Evolutionary conservation across 2,329 filamentous ascomycete species (phyloP), one percentile per base, ranked within the genome.

Genomic region (Diplodia corticola): DNA sequence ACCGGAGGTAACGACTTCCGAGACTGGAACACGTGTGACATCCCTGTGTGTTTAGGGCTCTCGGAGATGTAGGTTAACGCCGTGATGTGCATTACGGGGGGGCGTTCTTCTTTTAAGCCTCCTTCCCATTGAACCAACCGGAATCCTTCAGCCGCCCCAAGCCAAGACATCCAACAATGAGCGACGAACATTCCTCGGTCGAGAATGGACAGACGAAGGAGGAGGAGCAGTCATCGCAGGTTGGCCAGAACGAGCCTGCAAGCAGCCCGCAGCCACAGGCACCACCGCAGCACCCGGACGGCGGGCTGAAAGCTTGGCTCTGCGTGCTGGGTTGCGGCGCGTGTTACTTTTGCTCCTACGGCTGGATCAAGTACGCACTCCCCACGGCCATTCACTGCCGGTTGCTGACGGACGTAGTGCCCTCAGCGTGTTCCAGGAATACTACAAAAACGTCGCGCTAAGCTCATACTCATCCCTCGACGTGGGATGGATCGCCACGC

Each of bases 401-500:
- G 4, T 24, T 49, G 6, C 46, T 49, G n/a, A 49, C 46, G 12
- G 3, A 26, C 46, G 20, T 60, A 81, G 80, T 66, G 76, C 75
- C 64, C 74, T 81, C 17, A 80, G 79, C 51, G 75, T 82, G 4
- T 83, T 81, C 65, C 79, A 83, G 63, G 75, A 74, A 26, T 83
- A 83, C 71, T 83, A 83, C 68, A 71, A 79, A 35, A 71, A 68
- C 0, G 73, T 82, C 54, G 78, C 80, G 55, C 76, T 84, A 0
- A 68, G 61, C 4, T 66, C 75, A 1, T 75, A 80, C 59, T 75
- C 77, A 1, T 68, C 79, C 0, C 77, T 75, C 5, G 78, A 74
- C 6, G 77, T 84, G n/a, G 72, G 80, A 9, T 83, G 81, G 81
- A 83, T 83, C n/a, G 72, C 79, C 1, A 80, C 80, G 0, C 69